Conservation (phyloP, 1,284 basidiomycete species). For the Coniophora puteana region DNA sequence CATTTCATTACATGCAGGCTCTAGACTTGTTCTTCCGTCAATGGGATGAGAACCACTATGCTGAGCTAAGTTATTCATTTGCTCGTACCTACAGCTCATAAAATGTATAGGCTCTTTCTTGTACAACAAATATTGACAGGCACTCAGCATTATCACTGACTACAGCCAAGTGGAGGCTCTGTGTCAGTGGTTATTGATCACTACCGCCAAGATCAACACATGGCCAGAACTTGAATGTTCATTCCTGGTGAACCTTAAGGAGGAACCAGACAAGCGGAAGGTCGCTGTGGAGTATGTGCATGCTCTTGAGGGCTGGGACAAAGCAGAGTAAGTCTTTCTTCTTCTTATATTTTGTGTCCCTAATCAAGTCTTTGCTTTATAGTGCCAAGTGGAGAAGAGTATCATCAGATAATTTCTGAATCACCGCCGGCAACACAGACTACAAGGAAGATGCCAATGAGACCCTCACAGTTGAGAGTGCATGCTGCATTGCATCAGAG, state of each 20-base stretch:
- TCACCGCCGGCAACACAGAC: not conserved
- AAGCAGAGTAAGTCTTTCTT: slow-evolving; percentile 2
- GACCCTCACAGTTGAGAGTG: not conserved
- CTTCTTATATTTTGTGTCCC: not conserved
- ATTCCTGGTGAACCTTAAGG: not conserved
- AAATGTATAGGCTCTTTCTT: slow-evolving; percentile 15
- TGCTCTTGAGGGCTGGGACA: not conserved
- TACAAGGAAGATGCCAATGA: slow-evolving; percentile 3
- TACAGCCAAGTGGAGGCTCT: not conserved
- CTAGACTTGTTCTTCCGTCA: slow-evolving; percentile 22
- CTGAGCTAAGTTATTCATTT: slow-evolving; percentile 18
- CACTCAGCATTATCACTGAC: slow-evolving; percentile 7
- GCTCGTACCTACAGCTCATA: not conserved
- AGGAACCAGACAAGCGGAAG: not conserved
- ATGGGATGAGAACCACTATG: slow-evolving; percentile 25
- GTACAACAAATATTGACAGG: slow-evolving; percentile 16
- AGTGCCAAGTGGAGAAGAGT: not conserved
- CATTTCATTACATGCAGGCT: slow-evolving; percentile 19
- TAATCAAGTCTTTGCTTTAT: not conserved
- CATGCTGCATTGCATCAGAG: not conserved
- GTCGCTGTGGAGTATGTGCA: slow-evolving; percentile 1
- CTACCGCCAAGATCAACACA: not conserved
- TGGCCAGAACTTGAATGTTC: slow-evolving; percentile 1
- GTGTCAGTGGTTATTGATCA: too few species aligned
- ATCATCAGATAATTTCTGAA: not conserved